A percentile compares a stretch with the other conserved stretches of the same genome.
Evolutionary conservation across 768 basidiomycete genomes (phyloP).

Genomic region (Mycena rosella): DNA sequence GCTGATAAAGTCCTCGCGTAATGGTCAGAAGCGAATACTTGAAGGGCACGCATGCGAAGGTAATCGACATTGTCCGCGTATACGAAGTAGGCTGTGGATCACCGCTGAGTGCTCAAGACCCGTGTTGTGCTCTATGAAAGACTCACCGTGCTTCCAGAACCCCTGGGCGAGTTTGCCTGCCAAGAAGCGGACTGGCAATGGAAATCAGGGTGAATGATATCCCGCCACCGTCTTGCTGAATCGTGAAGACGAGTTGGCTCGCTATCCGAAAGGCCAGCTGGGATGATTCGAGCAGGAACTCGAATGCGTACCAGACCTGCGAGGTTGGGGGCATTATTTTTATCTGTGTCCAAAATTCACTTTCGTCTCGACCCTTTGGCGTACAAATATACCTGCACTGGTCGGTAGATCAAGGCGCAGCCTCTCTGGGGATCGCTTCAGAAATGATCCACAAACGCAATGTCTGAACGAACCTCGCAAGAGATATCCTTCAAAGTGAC

Average conservation of each 20-base stretch:
- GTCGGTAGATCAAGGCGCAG: constrained; percentile 24
- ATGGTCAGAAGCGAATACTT: not conserved
- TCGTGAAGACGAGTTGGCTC: constrained; percentile 13
- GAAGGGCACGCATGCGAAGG: constrained; percentile 13
- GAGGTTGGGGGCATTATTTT: not conserved
- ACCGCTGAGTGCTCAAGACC: too few species aligned
- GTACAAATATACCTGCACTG: not conserved
- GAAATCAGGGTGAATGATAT: constrained; percentile 9
- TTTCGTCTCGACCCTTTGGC: too few species aligned
- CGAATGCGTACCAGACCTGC: constrained; percentile 5
- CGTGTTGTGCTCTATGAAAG: too few species aligned
- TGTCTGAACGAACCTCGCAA: not conserved
- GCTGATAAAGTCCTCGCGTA: constrained; percentile 12
- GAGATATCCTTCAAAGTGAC: constrained; percentile 15
- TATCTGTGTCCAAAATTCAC: constrained; percentile 13
- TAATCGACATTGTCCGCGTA: constrained; percentile 19
- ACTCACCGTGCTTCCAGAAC: constrained; percentile 4
- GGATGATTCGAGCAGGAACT: not conserved
- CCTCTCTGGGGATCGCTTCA: not conserved
- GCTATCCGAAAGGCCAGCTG: constrained; percentile 2
- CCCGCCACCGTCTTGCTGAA: constrained; percentile 13
- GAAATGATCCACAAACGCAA: not conserved
- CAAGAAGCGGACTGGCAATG: constrained; percentile 16
- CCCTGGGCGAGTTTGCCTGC: not conserved
- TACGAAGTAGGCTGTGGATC: not conserved